Evolutionary conservation across 2,329 filamentous ascomycete genomes (phyloP), one percentile per base, ranked within the genome.

Genomic region (Thermoascus crustaceus): DNA sequence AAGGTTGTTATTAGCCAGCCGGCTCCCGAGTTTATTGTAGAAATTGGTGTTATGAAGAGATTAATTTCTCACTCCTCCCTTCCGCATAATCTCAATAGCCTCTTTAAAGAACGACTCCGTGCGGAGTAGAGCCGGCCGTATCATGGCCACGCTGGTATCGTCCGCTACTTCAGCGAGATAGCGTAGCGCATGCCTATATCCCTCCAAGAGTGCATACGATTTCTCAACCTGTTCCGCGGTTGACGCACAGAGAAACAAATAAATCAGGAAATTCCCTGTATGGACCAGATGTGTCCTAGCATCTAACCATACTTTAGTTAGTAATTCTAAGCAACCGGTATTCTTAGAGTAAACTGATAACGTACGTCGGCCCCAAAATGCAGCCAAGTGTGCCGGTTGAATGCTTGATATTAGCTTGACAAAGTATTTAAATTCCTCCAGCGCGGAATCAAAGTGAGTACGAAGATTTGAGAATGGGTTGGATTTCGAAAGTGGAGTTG

Each of bases 231-330:
- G 45, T 13, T 39, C 47, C 0, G 49, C 52, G 7, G 55, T 46
- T 0, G 63, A 58, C 1, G 66, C 65, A 3, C 68, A 50, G 1
- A 71, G 53, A 31, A 71, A 71, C 0, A 71, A 54, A 39, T 68
- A 68, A 17, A 70, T 66, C 31, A 71, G 53, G 34, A 70, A 69
- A 42, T 71, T 70, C 10, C 66, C 65, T 23, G 63, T 66, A 0
- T 69, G 51, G 3, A 69, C 68, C 1, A 71, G 48, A 37, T 71
- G 66, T 5, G 64, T 67, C 9, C 67, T 59, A 11, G 53, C 52
- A 37, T 58, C 55, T 51, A 25, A 13, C n/a, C 6, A 30, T 8
- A 29, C n/a, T 6, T 25, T 24, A 23, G 16, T 39, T 17, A 45
- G 37, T 35, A 19, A 29, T 35, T 5, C 24, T n/a, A n/a, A 35